Conservation (phyloP, 1,284 basidiomycete genomes). For the Coriolopsis trogii region DNA sequence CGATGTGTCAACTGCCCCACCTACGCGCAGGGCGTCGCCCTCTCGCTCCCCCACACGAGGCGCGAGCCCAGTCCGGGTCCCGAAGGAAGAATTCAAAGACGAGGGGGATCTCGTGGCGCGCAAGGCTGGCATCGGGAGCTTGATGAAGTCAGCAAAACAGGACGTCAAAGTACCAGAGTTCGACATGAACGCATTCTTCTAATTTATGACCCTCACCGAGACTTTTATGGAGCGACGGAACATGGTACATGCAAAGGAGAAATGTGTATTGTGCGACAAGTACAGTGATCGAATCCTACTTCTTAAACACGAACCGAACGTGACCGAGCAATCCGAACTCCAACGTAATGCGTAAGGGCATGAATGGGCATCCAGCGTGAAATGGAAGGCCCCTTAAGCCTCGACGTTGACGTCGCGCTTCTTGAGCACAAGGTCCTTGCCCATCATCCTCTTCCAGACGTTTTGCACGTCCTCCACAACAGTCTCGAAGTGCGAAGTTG, state of each 20-base stretch:
- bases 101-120: slow-evolving; percentile 61
- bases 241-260: slow-evolving; percentile 9
- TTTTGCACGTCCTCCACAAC: slow-evolving; percentile 94
- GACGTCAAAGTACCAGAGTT: slow-evolving; percentile 86
- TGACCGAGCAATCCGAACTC: slow-evolving; percentile 14
- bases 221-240: neutral
- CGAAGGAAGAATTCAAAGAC: slow-evolving; percentile 43
- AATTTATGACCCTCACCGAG: slow-evolving; percentile 4
- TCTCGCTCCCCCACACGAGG: slow-evolving; percentile 29
- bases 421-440: slow-evolving; percentile 78
- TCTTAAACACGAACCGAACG: slow-evolving; percentile 25
- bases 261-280: slow-evolving; percentile 24
- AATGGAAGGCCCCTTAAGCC: slow-evolving; percentile 41
- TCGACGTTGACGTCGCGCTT: slow-evolving; percentile 77
- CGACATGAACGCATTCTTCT: slow-evolving; percentile 77
- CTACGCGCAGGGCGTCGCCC: slow-evolving; percentile 59
- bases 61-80: neutral
- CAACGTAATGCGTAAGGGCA: slow-evolving; percentile 17
- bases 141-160: slow-evolving; percentile 88
- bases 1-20: slow-evolving; percentile 69
- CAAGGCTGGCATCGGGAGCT: slow-evolving; percentile 76
- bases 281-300: slow-evolving; percentile 24
- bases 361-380: slow-evolving; percentile 12
- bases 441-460: slow-evolving; percentile 88
- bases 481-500: slow-evolving; percentile 98